Conservation (phyloP, 805 yeast genomes). For the Kodamaea leandrae region DNA sequence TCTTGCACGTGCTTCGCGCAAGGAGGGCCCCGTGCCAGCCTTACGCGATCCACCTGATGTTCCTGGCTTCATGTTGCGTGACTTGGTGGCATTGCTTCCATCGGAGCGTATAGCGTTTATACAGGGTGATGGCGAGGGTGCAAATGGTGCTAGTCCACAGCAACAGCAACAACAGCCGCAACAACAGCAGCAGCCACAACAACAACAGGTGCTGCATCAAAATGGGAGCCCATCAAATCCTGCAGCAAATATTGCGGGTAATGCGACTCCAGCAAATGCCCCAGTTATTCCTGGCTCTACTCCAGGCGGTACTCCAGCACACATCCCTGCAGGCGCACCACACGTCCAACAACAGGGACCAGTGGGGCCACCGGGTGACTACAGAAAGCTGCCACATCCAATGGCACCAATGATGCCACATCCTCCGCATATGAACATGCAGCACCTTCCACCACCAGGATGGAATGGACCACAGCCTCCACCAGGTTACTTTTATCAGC, state of each 20-base stretch:
- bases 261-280: not conserved
- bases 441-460: conserved; percentile 1
- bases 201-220: conserved; percentile 19
- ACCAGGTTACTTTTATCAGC: conserved; percentile 1
- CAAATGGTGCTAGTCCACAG: conserved; percentile 1
- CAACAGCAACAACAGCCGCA: conserved; percentile 13
- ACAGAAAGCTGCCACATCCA: conserved; percentile 1
- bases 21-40: conserved; percentile 45
- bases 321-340: not conserved
- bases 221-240: conserved; percentile 1
- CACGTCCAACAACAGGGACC: not conserved
- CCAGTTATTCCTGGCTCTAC: not conserved
- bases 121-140: conserved; percentile 18
- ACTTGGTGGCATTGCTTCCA: conserved; percentile 42
- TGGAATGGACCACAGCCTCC: conserved; percentile 1
- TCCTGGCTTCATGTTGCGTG: conserved; percentile 41
- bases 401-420: conserved; percentile 2
- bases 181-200: conserved; percentile 28
- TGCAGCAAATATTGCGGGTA: not conserved
- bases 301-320: not conserved
- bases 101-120: conserved; percentile 39
- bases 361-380: not conserved
- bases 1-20: conserved; percentile 41
- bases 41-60: conserved; percentile 48
- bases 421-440: conserved; percentile 1